Evolutionary conservation across 768 basidiomycete genomes (phyloP).

Genomic region (Lactifluus piperatus): DNA sequence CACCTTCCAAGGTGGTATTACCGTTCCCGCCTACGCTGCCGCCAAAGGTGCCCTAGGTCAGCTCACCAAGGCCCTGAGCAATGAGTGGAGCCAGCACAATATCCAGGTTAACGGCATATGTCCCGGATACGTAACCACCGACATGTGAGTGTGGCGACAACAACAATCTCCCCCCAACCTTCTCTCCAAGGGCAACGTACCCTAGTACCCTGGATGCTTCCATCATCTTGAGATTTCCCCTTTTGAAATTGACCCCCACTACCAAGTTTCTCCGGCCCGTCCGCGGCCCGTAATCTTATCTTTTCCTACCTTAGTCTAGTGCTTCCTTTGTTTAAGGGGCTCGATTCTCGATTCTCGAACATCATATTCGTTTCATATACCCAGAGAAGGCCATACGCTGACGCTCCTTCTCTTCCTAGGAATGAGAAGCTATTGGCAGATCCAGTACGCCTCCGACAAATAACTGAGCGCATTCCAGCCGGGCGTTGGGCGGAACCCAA

Average conservation of each 20-base stretch:
- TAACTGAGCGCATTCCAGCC: slow-evolving; percentile 62
- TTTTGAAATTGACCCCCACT: background rate
- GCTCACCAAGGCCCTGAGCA: slow-evolving; percentile 82
- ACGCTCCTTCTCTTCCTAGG: slow-evolving; percentile 31
- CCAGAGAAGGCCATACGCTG: slow-evolving; percentile 3
- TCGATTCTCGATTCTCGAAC: slow-evolving; percentile 8
- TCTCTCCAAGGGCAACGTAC: slow-evolving; percentile 7
- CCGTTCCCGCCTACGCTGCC: slow-evolving; percentile 84
- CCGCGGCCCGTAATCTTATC: slow-evolving; percentile 19
- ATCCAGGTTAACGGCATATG: slow-evolving; percentile 85
- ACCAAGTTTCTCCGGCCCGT: slow-evolving; percentile 14
- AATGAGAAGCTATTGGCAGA: slow-evolving; percentile 57
- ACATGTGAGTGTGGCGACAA: slow-evolving; percentile 48
- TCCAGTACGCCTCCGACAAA: slow-evolving; percentile 52
- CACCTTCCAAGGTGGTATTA: slow-evolving; percentile 46
- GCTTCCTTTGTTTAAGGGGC: background rate
- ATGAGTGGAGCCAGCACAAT: slow-evolving; percentile 87
- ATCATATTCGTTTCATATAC: slow-evolving; percentile 10
- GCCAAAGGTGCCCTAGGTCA: slow-evolving; percentile 85
- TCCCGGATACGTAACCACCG: slow-evolving; percentile 84
- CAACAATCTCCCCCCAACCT: slow-evolving; percentile 8
- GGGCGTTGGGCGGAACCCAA: slow-evolving; percentile 57
- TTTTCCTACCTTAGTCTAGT: background rate
- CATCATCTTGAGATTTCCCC: slow-evolving; percentile 7
- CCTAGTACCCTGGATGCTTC: background rate